Base-by-base conservation (phyloP, 805 yeast species). In the Diddensiella caesifluorescens region DNA sequence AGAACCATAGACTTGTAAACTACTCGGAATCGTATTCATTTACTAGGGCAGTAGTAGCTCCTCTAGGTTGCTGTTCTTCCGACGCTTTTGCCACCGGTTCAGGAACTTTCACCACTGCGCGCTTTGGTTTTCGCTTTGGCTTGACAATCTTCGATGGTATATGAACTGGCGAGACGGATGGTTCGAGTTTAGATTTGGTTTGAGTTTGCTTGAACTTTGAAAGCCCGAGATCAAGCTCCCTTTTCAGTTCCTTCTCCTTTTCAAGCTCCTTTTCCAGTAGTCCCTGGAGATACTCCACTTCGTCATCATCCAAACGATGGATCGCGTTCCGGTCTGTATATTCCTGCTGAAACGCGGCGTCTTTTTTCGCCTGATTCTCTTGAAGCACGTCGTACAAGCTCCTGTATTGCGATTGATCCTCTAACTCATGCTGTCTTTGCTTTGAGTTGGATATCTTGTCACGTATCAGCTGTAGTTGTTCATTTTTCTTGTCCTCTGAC, bases 321-420 rank as follows among this genome's bases (percentile, higher is more conserved):
- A 38, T 21, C 4, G 39, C 33, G 33, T 43, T 40, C 22, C 30
- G 32, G 26, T 35, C 39, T 4, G 42, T 38, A 23, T 36, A 41
- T 20, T 38, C 21, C 22, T 38, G 22, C 13, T 45, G 40, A 25
- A 44, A 41, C 12, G 41, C 47, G 13, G 42, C 49, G 22, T 47
- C 49, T 25, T 26, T 28, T 19, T 37, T 38, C 15, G 47, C 47
- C 39, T 39, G 20, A 27, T 42, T 42, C n/a, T 36, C 43, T 21
- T 42, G 35, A 12, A 42, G 41, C 20, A 25, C 20, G n/a, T 42
- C 45, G 25, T 42, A 42, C 22, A 42, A 23, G 23, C 41, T 27
- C 28, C 30, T 25, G 21, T 28, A 13, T n/a, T 28, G 18, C 16
- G 32, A 6, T n/a, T 28, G 13, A 7, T 28, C 5, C n/a, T 5